Evolutionary conservation across 2,329 filamentous ascomycete genomes (phyloP), one percentile per base, ranked within the genome.

Genomic region (Pestalotiopsis sp.): DNA sequence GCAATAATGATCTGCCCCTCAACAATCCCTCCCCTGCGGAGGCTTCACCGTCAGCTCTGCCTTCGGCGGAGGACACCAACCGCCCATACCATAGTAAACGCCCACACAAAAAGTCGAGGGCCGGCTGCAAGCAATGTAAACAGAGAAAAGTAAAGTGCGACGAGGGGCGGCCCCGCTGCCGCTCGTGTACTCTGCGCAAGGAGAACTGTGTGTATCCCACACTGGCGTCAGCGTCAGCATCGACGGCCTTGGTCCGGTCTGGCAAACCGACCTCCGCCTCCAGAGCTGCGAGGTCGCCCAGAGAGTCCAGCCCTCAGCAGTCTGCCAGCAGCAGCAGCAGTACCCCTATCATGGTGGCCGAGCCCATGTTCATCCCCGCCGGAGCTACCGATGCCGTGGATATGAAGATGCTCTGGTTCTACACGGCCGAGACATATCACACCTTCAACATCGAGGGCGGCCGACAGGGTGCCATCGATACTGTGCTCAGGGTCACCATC

Each of bases 321-420:
- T 6, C 17, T 59, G 20, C 49, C n/a, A 20, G 31, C 23, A 27
- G 9, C 31, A 52, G 27, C 45, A 67, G n/a, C 20, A 31, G 27
- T 17, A 20, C 56, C n/a, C 41, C 70, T 12, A 71, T 78, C 23
- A n/a, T 52, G 45, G 63, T 80, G 57, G 68, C 73, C 11, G 80
- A 83, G 68, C 82, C 82, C 11, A 68, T 81, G 11, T 81, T 80
- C 69, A 72, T 75, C 11, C 78, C 83, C 1, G 68, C 69, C 1
- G 76, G 75, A 13, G 75, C 80, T 65, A 77, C 82, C 56, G 78
- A 80, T 39, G 67, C 69, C 5, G 71, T 78, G 31, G 86, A 89
- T 69, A 85, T 89, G 84, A 84, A 82, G 71, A 81, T 89, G 56
- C 74, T 89, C 6, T 89, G 86, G 86, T 86, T 87, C 73, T 89